Percentiles rank a stretch among this genome's conserved stretches.
These are phyloP conservation scores for Trypethelium eluteriae DNA, from an alignment of 495 filamentous ascomycete species.

Conservation along the genomic window DNA sequence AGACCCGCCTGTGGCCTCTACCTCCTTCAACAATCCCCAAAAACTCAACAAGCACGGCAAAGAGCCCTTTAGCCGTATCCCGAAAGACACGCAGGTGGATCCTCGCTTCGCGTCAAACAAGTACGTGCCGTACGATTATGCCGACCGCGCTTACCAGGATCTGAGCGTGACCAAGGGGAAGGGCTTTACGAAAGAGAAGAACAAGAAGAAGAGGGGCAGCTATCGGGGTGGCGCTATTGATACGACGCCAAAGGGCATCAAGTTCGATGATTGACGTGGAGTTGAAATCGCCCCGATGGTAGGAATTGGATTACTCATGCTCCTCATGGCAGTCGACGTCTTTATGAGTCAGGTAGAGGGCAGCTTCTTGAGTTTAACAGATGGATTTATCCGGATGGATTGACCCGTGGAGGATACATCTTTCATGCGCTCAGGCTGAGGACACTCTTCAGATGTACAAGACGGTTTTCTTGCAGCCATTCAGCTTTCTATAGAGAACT, in stretches of 20 bases:
- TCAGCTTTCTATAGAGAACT: too few relatives aligned
- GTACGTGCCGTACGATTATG: conserved; percentile 79
- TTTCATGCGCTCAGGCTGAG: neutral
- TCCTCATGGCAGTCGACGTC: neutral
- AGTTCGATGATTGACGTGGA: conserved; percentile 28
- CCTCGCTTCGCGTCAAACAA: conserved; percentile 56
- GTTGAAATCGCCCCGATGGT: neutral
- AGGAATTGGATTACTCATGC: neutral
- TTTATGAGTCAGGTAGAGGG: neutral
- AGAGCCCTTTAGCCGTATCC: conserved; percentile 58
- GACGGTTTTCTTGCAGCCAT: too few relatives aligned
- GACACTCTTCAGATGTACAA: neutral
- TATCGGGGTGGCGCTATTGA: conserved; percentile 82
- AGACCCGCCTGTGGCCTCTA: conserved; percentile 14
- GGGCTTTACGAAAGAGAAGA: conserved; percentile 99
- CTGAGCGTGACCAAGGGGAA: conserved; percentile 87
- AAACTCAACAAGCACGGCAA: conserved; percentile 45
- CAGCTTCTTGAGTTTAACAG: neutral
- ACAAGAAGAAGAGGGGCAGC: conserved; percentile 87
- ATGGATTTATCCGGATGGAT: neutral
- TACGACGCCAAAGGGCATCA: conserved; percentile 40
- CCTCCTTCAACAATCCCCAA: conserved; percentile 15
- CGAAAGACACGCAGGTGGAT: conserved; percentile 51
- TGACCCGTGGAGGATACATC: neutral
- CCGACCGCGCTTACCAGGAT: conserved; percentile 76